These are phyloP conservation scores for Malus asiatica DNA, from an alignment of 306 rosid genomes.

Conservation along the genomic window DNA sequence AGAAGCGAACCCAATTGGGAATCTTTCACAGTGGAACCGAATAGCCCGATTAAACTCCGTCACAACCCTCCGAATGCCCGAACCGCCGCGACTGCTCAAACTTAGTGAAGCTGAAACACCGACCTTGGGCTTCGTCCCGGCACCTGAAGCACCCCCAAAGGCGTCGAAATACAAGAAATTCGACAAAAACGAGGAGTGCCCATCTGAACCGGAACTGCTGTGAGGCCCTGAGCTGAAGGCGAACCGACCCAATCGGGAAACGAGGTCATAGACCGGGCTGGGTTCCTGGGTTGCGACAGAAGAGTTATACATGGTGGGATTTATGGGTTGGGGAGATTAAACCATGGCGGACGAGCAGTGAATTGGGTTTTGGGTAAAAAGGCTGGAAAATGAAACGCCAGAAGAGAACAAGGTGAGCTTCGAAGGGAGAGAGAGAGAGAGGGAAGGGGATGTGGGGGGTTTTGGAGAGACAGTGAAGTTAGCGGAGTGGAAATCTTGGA, in stretches of 20 bases:
- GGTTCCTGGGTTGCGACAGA: slow-evolving; percentile 43
- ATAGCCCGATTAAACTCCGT: slow-evolving; percentile 56
- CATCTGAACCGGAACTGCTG: slow-evolving; percentile 26
- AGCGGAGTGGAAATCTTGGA: slow-evolving; percentile 7
- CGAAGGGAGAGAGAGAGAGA: neutral
- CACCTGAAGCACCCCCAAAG: slow-evolving; percentile 6
- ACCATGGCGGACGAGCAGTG: slow-evolving; percentile 5
- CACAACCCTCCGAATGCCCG: slow-evolving; percentile 32
- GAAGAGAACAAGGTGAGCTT: neutral
- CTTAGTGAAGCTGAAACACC: slow-evolving; percentile 49
- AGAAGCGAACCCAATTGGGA: slow-evolving; percentile 82
- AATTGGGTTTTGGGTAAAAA: slow-evolving; percentile 6
- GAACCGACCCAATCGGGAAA: slow-evolving; percentile 49
- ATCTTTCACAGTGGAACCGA: slow-evolving; percentile 52
- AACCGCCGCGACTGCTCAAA: slow-evolving; percentile 21
- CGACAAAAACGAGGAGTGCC: slow-evolving; percentile 34
- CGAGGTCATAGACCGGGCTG: slow-evolving; percentile 35
- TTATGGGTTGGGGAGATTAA: neutral
- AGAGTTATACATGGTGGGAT: slow-evolving; percentile 42
- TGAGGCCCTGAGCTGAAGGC: slow-evolving; percentile 29
- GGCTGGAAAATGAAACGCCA: neutral
- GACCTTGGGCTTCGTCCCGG: slow-evolving; percentile 19
- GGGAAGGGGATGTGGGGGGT: neutral
- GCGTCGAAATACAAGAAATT: slow-evolving; percentile 38
- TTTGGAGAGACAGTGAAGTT: neutral